Evolutionary conservation across 306 rosid species (phyloP), one percentile per base, ranked within the genome.

Genomic region (Morella rubra): DNA sequence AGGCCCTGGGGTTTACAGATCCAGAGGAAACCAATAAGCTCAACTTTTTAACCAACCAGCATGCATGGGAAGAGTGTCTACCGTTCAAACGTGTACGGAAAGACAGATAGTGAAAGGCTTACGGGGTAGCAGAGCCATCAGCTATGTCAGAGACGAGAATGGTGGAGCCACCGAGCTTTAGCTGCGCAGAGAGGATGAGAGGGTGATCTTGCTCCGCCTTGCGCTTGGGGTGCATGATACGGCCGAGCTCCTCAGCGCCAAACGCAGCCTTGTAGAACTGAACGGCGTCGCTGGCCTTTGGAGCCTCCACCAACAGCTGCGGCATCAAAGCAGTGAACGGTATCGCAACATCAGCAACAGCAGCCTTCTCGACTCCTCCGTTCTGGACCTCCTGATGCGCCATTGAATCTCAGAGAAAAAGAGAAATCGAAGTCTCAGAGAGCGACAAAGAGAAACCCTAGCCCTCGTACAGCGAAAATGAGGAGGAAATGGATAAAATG

Each of bases 141-240:
- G 41, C 62, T 1, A 66, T 2, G 79, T 87, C 92, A 19, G 96
- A 85, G 65, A 93, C 85, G 7, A 87, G 46, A 77, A 93, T 4
- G 15, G 82, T 58, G 67, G 78, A 82, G 44, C 81, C 91, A 61
- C 80, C 97, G 55, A 93, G 77, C 71, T 82, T 81, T 69, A 91
- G 90, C 83, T 88, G 84, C 13, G 91, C 96, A 0, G 82, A 85
- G 77, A 84, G 87, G 6, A 93, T 73, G 77, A 78, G 89, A 41
- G 93, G 96, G 5, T 65, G 77, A 75, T 93, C 98, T 5, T 86
- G 97, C 27, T 89, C 98, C 0, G 97, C 96, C 85, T 93, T 93
- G 55, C 98, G 96, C 84, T 93, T 93, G 4, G 96, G 77, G 76
- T 87, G 80, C 42, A 81, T 3, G 8, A 81, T 41, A 16, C 94